phyloP scores from a whole-genome alignment of 2,329 filamentous ascomycete species.

The Hymenoscyphus scutula region DNA sequence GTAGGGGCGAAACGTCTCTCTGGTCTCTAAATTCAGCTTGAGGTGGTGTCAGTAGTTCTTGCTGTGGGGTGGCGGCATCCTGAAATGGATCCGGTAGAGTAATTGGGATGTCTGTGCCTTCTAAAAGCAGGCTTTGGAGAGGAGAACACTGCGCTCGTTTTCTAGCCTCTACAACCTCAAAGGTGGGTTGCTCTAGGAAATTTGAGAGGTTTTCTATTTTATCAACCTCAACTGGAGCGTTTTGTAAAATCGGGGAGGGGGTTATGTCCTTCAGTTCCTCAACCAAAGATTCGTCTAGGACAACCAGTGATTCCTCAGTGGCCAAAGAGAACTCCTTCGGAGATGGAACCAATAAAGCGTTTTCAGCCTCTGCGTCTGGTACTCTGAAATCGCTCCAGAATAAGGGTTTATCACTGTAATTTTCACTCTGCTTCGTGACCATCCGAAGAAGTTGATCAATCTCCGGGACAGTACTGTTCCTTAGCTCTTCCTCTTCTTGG shows the following conservation, averaged over 20 bases:
- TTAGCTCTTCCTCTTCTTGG: conserved; percentile 8
- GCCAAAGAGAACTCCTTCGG: not conserved
- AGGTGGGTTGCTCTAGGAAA: not conserved
- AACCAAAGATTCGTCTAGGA: not conserved
- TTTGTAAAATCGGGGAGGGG: not conserved
- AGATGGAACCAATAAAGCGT: not conserved
- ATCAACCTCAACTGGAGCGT: not conserved
- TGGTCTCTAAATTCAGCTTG: not conserved
- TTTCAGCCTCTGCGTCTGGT: conserved; percentile 11
- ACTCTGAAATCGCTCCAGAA: conserved; percentile 19
- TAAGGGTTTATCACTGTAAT: conserved; percentile 12
- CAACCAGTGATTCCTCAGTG: not conserved
- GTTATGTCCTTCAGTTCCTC: not conserved
- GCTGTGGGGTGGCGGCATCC: not conserved
- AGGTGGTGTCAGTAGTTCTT: not conserved
- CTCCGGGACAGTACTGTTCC: conserved; percentile 17
- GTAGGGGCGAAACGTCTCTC: not conserved
- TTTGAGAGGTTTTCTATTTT: not conserved
- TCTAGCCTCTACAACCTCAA: not conserved
- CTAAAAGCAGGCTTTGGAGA: conserved; percentile 2
- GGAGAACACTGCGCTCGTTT: conserved; percentile 11
- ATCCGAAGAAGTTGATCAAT: conserved; percentile 16
- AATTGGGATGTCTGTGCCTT: not conserved
- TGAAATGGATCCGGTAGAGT: not conserved
- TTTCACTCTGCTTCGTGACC: conserved; percentile 13